A percentile compares a stretch with the other conserved stretches of the same genome.
Evolutionary conservation across 495 filamentous ascomycete species (phyloP).

Genomic region (Ramalina intermedia): DNA sequence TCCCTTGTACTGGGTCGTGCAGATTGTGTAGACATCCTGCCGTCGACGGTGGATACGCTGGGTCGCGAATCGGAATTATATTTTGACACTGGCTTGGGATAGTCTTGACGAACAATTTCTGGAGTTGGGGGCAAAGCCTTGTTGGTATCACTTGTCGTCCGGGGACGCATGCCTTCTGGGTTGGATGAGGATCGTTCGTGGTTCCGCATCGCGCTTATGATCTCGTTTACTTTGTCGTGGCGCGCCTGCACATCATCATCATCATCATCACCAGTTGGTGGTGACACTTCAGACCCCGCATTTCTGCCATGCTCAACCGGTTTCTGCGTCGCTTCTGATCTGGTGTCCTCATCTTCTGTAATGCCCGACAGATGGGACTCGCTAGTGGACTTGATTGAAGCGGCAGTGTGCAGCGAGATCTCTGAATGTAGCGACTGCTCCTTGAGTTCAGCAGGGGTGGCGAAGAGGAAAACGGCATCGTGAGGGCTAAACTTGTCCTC

Average conservation of each 20-base stretch:
- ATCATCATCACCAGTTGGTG: not conserved
- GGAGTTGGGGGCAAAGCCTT: constrained; percentile 14
- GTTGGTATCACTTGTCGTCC: constrained; percentile 8
- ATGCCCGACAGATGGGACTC: constrained; percentile 83
- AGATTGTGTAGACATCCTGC: constrained; percentile 45
- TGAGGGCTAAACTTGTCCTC: constrained; percentile 76
- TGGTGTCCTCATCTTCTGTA: constrained; percentile 59
- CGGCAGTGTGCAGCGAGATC: constrained; percentile 79
- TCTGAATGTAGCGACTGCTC: constrained; percentile 79
- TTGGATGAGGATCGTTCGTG: constrained; percentile 5
- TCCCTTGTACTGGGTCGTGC: constrained; percentile 46
- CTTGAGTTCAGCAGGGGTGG: constrained; percentile 60
- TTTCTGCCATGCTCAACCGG: not conserved
- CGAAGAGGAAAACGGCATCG: constrained; percentile 66
- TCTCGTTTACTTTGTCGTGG: constrained; percentile 5
- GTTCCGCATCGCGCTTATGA: constrained; percentile 1
- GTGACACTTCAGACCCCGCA: not conserved
- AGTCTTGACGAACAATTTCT: not conserved
- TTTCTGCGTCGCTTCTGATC: not conserved
- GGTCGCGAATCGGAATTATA: constrained; percentile 3
- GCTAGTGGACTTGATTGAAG: constrained; percentile 73
- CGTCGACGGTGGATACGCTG: constrained; percentile 10
- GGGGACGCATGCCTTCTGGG: constrained; percentile 1
- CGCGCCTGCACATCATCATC: not conserved
- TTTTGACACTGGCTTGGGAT: not conserved